Conservation (phyloP, 2,329 filamentous ascomycete genomes). For the Didymella segeticola region DNA sequence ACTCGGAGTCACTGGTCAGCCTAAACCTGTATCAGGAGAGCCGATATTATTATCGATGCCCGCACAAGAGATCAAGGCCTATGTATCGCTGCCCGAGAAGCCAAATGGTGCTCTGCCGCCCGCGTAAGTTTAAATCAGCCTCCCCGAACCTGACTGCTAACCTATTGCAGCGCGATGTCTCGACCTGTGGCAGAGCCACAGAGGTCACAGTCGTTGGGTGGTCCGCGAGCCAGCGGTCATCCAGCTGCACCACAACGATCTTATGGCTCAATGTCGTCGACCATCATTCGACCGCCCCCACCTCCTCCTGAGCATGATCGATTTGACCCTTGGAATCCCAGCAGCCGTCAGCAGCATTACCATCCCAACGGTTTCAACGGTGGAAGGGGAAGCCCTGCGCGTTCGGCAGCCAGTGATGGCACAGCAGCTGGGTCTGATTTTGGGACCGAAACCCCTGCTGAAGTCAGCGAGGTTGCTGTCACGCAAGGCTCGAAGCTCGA, state of each 20-base stretch:
- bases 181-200: conserved; percentile 22
- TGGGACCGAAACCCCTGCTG: conserved; percentile 32
- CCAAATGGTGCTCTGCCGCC: conserved; percentile 18
- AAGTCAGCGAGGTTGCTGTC: conserved; percentile 18
- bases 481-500: conserved; percentile 27
- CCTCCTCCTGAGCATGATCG: conserved; percentile 26
- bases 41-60: conserved; percentile 20
- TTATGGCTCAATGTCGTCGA: conserved; percentile 35
- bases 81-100: conserved; percentile 27
- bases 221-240: conserved; percentile 21
- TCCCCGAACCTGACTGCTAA: background rate
- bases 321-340: conserved; percentile 35
- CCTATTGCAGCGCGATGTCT: conserved; percentile 16
- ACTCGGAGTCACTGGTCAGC: conserved; percentile 47
- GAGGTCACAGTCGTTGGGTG: conserved; percentile 33
- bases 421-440: conserved; percentile 47
- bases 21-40: conserved; percentile 43
- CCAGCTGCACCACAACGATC: conserved; percentile 28
- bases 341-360: conserved; percentile 20
- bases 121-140: conserved; percentile 20
- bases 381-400: conserved; percentile 38
- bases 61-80: conserved; percentile 16
- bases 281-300: conserved; percentile 21
- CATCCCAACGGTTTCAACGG: conserved; percentile 28
- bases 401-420: conserved; percentile 44